Conservation (phyloP, 257 asterid genomes). For the Forsythia suspensa region DNA sequence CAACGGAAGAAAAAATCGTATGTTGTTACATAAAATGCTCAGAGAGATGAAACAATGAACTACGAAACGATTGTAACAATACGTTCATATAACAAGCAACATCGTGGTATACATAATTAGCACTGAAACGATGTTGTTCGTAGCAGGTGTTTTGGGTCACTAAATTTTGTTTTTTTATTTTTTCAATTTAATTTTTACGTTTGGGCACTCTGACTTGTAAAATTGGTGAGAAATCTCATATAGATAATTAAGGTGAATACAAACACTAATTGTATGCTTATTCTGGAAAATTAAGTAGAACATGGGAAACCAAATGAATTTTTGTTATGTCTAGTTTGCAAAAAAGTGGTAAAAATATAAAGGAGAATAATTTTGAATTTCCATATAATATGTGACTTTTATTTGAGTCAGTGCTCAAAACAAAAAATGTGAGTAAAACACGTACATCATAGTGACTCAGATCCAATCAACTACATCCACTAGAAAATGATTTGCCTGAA, state of each 20-base stretch:
- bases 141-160: neutral
- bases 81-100: neutral
- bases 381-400: neutral
- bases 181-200: too few species aligned
- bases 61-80: neutral
- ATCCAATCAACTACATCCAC: slow-evolving; percentile 51
- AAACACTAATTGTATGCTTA: too few species aligned
- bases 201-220: too few species aligned
- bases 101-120: neutral
- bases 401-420: neutral
- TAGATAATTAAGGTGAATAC: too few species aligned
- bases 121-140: neutral
- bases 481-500: slow-evolving; percentile 71
- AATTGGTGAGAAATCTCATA: too few species aligned
- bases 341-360: neutral
- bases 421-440: neutral
- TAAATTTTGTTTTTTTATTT: neutral
- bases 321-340: neutral
- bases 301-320: too few species aligned
- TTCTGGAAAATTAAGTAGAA: too few species aligned
- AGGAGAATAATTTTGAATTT: neutral
- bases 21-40: neutral
- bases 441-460: slow-evolving; percentile 73
- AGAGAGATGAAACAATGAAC: neutral
- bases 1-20: neutral